A percentile compares a stretch with the other conserved stretches of the same genome.
phyloP scores from a whole-genome alignment of 192 early-diverging fungal genomes.

The Rhizophlyctis rosea region DNA sequence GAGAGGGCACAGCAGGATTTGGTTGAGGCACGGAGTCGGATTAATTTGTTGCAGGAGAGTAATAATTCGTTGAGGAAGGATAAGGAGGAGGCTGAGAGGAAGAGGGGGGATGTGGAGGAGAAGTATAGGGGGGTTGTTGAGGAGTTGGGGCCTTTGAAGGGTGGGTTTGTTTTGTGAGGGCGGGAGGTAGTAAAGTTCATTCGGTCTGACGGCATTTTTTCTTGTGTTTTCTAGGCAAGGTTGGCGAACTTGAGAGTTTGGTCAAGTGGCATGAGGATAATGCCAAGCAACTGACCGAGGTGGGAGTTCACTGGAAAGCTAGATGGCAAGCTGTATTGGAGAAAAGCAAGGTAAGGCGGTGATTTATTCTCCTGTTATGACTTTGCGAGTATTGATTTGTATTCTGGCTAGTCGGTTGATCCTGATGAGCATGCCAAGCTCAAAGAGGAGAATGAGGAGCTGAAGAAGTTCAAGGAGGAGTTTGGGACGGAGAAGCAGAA shows the following conservation, averaged over 20 bases:
- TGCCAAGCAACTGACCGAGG: slow-evolving; percentile 55
- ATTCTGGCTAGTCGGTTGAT: slow-evolving; percentile 59
- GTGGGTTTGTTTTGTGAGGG: slow-evolving; percentile 11
- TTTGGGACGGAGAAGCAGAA: slow-evolving; percentile 9
- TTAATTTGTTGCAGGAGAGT: slow-evolving; percentile 70
- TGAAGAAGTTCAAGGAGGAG: slow-evolving; percentile 16
- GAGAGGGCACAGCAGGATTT: slow-evolving; percentile 58
- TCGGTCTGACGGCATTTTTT: neutral
- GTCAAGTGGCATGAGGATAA: too few species aligned
- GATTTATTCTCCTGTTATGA: too few species aligned
- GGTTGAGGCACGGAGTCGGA: slow-evolving; percentile 63
- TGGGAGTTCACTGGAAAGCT: slow-evolving; percentile 70
- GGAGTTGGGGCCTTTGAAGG: slow-evolving; percentile 52
- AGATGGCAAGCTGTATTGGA: slow-evolving; percentile 69
- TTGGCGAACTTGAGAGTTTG: neutral
- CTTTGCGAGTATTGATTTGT: too few species aligned
- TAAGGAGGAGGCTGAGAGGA: slow-evolving; percentile 36
- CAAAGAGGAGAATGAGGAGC: slow-evolving; percentile 18
- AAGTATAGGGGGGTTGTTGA: slow-evolving; percentile 36
- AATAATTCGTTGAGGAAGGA: slow-evolving; percentile 71
- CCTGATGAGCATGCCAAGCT: slow-evolving; percentile 62
- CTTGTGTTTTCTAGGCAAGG: neutral
- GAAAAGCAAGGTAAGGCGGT: slow-evolving; percentile 69
- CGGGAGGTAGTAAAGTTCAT: neutral
- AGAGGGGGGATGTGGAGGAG: slow-evolving; percentile 38